phyloP scores from a whole-genome alignment of 108 stramenopile genomes.

The Stephanodiscus minutulus region DNA sequence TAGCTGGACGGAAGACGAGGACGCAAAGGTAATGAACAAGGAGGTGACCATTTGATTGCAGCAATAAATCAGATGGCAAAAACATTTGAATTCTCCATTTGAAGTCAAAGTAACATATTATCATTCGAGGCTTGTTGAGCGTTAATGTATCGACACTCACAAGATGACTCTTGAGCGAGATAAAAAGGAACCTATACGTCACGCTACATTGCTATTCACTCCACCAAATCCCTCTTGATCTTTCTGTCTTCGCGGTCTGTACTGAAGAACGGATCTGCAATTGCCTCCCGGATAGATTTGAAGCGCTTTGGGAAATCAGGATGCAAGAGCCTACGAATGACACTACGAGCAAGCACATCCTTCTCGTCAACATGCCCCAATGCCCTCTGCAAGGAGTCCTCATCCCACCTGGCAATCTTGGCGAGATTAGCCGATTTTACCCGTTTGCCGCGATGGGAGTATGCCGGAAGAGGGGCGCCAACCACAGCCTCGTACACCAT shows the following conservation, averaged over 20 bases:
- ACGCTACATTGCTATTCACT: background rate
- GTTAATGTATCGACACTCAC: conserved; percentile 4
- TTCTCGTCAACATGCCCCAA: conserved; percentile 40
- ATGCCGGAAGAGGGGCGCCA: conserved; percentile 47
- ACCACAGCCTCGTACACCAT: conserved; percentile 48
- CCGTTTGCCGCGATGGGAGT: conserved; percentile 49
- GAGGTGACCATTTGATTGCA: too few species aligned
- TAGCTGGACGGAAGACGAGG: too few species aligned
- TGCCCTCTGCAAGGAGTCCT: conserved; percentile 30
- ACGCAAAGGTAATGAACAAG: too few species aligned
- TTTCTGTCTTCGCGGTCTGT: conserved; percentile 46
- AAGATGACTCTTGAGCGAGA: too few species aligned
- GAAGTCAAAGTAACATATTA: too few species aligned
- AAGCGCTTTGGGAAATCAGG: conserved; percentile 41
- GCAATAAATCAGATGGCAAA: too few species aligned
- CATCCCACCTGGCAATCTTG: conserved; percentile 49
- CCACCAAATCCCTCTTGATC: conserved; percentile 16
- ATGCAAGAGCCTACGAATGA: conserved; percentile 37
- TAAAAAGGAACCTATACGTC: too few species aligned
- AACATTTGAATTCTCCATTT: too few species aligned
- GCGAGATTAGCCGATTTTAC: conserved; percentile 55
- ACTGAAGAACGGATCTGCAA: conserved; percentile 47
- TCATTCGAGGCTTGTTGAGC: too few species aligned
- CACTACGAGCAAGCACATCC: conserved; percentile 45
- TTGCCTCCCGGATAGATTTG: conserved; percentile 45